Evolutionary conservation across 164 flowering plant genomes (phyloP).

Genomic region (Brasenia schreberi): DNA sequence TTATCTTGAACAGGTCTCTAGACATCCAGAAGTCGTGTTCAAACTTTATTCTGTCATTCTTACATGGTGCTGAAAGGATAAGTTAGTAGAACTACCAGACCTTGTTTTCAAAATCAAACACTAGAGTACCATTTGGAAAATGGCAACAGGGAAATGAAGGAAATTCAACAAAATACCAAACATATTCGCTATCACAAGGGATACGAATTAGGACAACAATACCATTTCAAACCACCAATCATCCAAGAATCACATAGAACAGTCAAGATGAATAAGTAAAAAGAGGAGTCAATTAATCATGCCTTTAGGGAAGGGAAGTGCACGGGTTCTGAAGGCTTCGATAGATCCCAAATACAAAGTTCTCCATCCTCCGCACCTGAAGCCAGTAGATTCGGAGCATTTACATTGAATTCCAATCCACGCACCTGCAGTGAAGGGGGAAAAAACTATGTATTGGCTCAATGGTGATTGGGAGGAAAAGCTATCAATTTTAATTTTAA

Average conservation of each 20-base stretch:
- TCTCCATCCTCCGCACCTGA: slow-evolving; percentile 99
- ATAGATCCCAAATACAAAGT: slow-evolving; percentile 88
- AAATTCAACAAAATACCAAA: neutral
- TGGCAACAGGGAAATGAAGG: neutral
- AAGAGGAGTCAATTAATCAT: slow-evolving; percentile 1
- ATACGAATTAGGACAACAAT: neutral
- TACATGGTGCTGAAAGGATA: too few species aligned
- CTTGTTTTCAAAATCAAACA: neutral
- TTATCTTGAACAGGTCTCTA: too few species aligned
- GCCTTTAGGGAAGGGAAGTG: slow-evolving; percentile 84
- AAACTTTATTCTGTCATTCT: too few species aligned
- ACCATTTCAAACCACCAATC: neutral
- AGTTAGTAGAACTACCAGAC: too few species aligned
- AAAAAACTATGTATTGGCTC: neutral
- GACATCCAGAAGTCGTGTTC: too few species aligned
- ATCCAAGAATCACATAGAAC: neutral
- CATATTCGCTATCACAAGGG: neutral
- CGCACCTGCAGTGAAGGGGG: slow-evolving; percentile 43
- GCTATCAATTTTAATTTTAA: neutral
- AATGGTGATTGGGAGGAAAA: neutral
- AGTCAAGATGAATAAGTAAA: neutral
- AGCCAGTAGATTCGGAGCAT: slow-evolving; percentile 69
- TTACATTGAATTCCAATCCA: slow-evolving; percentile 75
- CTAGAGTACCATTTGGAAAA: neutral
- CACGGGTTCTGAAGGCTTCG: slow-evolving; percentile 56